These are phyloP conservation scores for Physcomitrium patens DNA, from an alignment of 225 moss, liverwort and hornwort genomes.

Conservation along the genomic window DNA sequence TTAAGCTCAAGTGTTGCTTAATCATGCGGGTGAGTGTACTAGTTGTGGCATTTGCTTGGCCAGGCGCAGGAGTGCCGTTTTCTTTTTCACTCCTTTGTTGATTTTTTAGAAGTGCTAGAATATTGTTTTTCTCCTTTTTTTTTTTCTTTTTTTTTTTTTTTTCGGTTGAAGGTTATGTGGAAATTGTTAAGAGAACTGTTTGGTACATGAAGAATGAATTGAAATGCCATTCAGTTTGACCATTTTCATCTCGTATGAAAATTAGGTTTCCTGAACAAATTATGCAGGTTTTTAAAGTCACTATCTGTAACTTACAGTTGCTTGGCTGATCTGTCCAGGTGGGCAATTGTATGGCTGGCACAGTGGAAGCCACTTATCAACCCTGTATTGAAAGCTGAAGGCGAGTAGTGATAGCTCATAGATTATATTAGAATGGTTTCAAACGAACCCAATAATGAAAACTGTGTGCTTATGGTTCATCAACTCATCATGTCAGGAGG, in stretches of 20 bases:
- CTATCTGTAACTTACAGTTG: background rate
- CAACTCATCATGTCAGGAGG: constrained; percentile 5
- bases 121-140: background rate
- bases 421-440: constrained; percentile 15
- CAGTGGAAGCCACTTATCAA: constrained; percentile 84
- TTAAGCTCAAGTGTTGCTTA: background rate
- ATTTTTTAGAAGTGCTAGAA: background rate
- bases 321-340: constrained; percentile 52
- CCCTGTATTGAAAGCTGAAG: constrained; percentile 81
- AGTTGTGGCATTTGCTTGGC: background rate
- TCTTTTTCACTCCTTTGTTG: background rate
- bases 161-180: too few relatives aligned
- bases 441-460: constrained; percentile 10
- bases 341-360: constrained; percentile 88
- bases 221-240: background rate
- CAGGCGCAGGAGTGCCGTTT: background rate
- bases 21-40: background rate
- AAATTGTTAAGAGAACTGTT: background rate
- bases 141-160: too few relatives aligned
- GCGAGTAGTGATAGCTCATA: constrained; percentile 48
- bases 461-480: constrained; percentile 20
- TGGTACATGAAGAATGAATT: background rate
- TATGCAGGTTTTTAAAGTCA: background rate
- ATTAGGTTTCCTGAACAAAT: background rate
- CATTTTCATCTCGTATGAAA: background rate